phyloP scores from a whole-genome alignment of 202 grass and related monocot species.

The Eragrostis tef region DNA sequence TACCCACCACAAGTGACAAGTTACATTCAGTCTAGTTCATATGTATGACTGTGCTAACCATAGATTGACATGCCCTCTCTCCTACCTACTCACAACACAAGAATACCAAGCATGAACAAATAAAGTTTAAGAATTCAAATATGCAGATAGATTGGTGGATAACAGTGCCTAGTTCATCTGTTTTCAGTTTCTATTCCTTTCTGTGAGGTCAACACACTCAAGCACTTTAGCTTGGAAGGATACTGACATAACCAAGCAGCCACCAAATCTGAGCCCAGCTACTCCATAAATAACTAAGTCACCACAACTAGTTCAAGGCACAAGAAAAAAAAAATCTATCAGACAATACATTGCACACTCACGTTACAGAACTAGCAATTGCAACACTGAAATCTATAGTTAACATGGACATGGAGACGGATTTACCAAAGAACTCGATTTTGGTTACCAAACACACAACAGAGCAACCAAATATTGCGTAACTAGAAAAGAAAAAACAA shows the following conservation, averaged over 20 bases:
- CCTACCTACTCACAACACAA: not conserved
- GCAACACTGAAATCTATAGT: not conserved
- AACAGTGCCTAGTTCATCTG: not conserved
- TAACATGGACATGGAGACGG: not conserved
- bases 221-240: constrained; percentile 13
- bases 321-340: not conserved
- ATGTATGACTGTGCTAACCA: not conserved
- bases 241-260: not conserved
- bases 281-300: not conserved
- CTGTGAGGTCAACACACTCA: not conserved
- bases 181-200: not conserved
- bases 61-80: not conserved
- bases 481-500: not conserved
- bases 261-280: not conserved
- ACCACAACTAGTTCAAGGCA: not conserved
- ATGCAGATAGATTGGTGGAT: not conserved
- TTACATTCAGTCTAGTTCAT: not conserved
- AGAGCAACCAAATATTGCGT: not conserved
- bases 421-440: not conserved
- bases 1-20: not conserved
- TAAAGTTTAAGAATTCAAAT: not conserved
- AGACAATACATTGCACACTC: not conserved
- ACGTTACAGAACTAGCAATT: not conserved
- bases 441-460: not conserved
- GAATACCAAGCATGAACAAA: not conserved